Percentiles rank a stretch among this genome's conserved stretches.
These are phyloP conservation scores for Rosellinia necatrix DNA, from an alignment of 2,329 filamentous ascomycete species.

Conservation along the genomic window DNA sequence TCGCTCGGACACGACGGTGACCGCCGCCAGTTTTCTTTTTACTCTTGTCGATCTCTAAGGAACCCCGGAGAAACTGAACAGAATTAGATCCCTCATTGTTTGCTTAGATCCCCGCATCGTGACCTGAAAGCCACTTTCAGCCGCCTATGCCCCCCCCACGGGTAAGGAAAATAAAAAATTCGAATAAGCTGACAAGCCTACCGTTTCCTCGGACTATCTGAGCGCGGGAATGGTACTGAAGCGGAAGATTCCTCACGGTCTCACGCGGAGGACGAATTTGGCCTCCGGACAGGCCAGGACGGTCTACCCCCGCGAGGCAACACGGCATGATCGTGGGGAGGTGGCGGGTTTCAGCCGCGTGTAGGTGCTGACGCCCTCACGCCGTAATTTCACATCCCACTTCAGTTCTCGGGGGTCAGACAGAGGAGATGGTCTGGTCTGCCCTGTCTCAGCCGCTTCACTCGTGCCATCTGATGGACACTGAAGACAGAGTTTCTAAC, in stretches of 20 bases:
- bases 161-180: no score
- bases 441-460: constrained; percentile 7
- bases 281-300: constrained; percentile 21
- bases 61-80: no score
- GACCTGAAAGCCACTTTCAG: constrained; percentile 6
- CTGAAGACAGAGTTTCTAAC: constrained; percentile 16
- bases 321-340: constrained; percentile 18
- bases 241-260: no score
- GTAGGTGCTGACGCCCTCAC: constrained; percentile 1
- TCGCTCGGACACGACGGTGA: constrained; percentile 15
- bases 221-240: no score
- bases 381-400: constrained; percentile 19
- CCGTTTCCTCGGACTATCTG: constrained; percentile 10
- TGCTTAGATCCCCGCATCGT: constrained; percentile 15
- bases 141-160: no score
- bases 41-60: no score
- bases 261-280: constrained; percentile 18
- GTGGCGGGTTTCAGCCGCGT: constrained; percentile 5
- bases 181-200: constrained; percentile 5
- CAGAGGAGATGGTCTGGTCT: constrained; percentile 16
- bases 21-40: constrained; percentile 8
- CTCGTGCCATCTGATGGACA: constrained; percentile 17
- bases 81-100: no score
- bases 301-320: constrained; percentile 19
- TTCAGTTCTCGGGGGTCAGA: constrained; percentile 27